Evolutionary conservation across 2,329 filamentous ascomycete genomes (phyloP), one percentile per base, ranked within the genome.

Genomic region (Colletotrichum cuscutae): DNA sequence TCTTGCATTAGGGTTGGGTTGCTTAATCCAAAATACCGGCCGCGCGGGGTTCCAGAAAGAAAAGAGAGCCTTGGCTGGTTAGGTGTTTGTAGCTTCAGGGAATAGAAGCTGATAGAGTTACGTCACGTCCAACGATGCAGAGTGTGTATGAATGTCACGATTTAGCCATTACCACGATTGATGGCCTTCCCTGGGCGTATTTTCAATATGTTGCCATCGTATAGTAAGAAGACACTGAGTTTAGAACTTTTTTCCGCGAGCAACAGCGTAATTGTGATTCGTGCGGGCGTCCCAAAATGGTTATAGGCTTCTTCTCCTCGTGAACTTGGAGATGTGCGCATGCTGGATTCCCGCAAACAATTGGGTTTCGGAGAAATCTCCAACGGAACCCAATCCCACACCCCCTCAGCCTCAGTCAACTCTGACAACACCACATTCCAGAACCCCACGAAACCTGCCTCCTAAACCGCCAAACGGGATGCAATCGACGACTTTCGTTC

Each of bases 1-100:
- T 72, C 62, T 75, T 75, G 74, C 74, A 75, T 75, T 74, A 74
- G 61, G 69, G 74, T 74, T 74, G 68, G 42, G 74, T 72, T 68
- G 73, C 71, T 72, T 71, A 71, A 74, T 72, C 35, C 70, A 74
- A 74, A 75, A 72, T 71, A 74, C 72, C 74, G 71, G 74, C 71
- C 72, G 72, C 42, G 42, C 69, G 74, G 28, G 63, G 71, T 70
- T 74, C 63, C 61, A 49, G 22, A 46, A 65, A 67, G 57, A 63
- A 66, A 63, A 66, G 35, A 53, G 71, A 58, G 58, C 42, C 68
- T 57, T 72, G 67, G 71, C 68, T 71, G 71, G 72, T 59, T 74
- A 65, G 70, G 69, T 73, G 72, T 72, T 72, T 54, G 72, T 75
- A 75, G 74, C 72, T 75, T 74, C 74, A 72, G 65, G 74, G 72